A percentile compares a stretch with the other conserved stretches of the same genome.
Conservation (phyloP, 2,329 filamentous ascomycete species). For the Neopestalotiopsis rosae region DNA sequence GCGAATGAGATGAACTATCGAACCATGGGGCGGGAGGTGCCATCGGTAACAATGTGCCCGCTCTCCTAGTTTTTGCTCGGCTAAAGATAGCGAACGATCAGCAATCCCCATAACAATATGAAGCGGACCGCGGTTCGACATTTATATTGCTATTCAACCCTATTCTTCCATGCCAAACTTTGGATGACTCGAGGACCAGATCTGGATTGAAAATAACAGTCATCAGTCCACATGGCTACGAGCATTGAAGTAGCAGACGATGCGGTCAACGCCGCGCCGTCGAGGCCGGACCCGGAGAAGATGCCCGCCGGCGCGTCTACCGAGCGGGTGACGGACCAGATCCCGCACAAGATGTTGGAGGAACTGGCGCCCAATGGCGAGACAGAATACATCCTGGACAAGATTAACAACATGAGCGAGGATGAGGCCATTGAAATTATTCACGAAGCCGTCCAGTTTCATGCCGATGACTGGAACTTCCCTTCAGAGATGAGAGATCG, state of each 20-base stretch:
- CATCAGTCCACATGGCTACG: constrained; percentile 9
- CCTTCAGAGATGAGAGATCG: constrained; percentile 47
- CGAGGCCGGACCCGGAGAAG: constrained; percentile 15
- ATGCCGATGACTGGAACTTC: constrained; percentile 51
- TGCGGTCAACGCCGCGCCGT: background rate
- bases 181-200: background rate
- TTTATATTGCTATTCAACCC: background rate
- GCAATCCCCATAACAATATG: background rate
- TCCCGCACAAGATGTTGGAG: constrained; percentile 44
- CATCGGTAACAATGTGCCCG: background rate
- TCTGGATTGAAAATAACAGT: background rate
- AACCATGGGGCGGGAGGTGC: constrained; percentile 1
- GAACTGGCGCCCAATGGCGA: constrained; percentile 49
- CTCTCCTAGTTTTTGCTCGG: background rate
- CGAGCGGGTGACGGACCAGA: constrained; percentile 39
- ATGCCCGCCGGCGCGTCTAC: background rate
- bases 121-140: background rate
- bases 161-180: background rate
- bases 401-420: constrained; percentile 47
- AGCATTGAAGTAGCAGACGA: constrained; percentile 15
- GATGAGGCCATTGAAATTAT: constrained; percentile 48
- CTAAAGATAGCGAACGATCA: background rate
- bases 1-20: background rate
- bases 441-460: constrained; percentile 42
- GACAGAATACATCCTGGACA: constrained; percentile 45